Base-by-base conservation (phyloP, 768 basidiomycete species). In the Psilocybe tampanensis region DNA sequence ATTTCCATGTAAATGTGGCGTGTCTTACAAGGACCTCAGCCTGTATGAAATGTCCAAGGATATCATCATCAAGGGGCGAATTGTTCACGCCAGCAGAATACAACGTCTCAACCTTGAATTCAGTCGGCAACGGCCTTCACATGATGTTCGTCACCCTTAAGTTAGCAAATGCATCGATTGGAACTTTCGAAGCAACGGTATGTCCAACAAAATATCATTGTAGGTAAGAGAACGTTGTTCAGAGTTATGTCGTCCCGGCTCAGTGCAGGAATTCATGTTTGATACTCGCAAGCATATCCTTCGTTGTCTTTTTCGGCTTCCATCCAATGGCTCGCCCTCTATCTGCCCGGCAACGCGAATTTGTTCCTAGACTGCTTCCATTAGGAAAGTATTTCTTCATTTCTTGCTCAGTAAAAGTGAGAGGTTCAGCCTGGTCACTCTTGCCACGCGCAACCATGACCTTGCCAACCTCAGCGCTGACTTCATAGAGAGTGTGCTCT, bases 251-350 rank as follows among this genome's bases (percentile, higher is more conserved):
- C 53, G 60, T 19, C 23, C 21, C 33, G 52, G 15, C 19, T 54
- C 42, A 56, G 34, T 60, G 33, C 26, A 75, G 74, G 1, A 81
- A 74, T 65, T 85, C 82, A 5, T 71, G 65, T 55, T 73, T 71
- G 49, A 86, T 74, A 59, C 78, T 81, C 34, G 66, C 69, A 12
- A 85, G 60, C 71, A 85, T 76, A 64, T 85, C 83, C 52, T 75
- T 66, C 9, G 76, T 81, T 13, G 69, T 77, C 62, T 74, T 75
- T 54, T 60, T 74, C 9, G 85, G 81, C 54, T 76, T 77, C 85
- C 84, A 85, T 13, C 85, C 83, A 43, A 85, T 61, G 12, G 68
- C 64, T 42, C 72, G 71, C 1, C 74, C 71, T 50, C 80, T 70
- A 41, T 78, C 77, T 0, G 76, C 75, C 23, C 69, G 70, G 60